phyloP scores from a whole-genome alignment of 2,329 filamentous ascomycete species.

The Decorospora gaudefroyi region DNA sequence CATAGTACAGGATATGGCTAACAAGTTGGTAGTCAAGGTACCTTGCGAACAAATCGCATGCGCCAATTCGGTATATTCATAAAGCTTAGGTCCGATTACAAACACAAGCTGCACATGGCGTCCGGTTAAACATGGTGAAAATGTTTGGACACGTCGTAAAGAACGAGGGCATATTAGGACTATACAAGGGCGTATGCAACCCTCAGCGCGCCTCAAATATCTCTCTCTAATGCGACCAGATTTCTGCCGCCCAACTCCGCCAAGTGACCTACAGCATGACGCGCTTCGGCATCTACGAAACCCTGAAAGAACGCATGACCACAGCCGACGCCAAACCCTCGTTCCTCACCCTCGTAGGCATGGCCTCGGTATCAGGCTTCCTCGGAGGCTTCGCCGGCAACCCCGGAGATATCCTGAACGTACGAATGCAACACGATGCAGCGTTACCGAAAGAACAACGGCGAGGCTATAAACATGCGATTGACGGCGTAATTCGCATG shows the following conservation, averaged over 20 bases:
- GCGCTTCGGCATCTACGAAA: constrained; percentile 94
- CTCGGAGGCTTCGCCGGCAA: constrained; percentile 89
- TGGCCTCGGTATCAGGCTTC: constrained; percentile 83
- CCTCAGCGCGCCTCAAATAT: not conserved
- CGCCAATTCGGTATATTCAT: constrained; percentile 22
- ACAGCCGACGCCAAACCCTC: constrained; percentile 60
- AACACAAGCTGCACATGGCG: constrained; percentile 71
- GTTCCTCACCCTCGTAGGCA: constrained; percentile 76
- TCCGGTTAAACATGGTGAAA: constrained; percentile 75
- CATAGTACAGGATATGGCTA: constrained; percentile 25
- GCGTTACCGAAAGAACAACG: constrained; percentile 73
- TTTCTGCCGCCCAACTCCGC: constrained; percentile 89
- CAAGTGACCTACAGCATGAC: constrained; percentile 94
- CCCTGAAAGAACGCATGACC: constrained; percentile 75
- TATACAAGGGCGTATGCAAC: constrained; percentile 76
- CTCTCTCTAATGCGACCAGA: constrained; percentile 47
- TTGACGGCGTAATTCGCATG: constrained; percentile 87
- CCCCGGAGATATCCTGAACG: constrained; percentile 93
- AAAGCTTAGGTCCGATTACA: constrained; percentile 77
- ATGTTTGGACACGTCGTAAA: constrained; percentile 83
- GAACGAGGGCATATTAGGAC: constrained; percentile 73
- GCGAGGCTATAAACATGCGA: constrained; percentile 85
- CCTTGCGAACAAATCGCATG: not conserved
- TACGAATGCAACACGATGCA: constrained; percentile 95
- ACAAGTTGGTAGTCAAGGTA: constrained; percentile 53